Base-by-base conservation (phyloP, 2,329 filamentous ascomycete genomes). In the Hypoxylon rubiginosum region DNA sequence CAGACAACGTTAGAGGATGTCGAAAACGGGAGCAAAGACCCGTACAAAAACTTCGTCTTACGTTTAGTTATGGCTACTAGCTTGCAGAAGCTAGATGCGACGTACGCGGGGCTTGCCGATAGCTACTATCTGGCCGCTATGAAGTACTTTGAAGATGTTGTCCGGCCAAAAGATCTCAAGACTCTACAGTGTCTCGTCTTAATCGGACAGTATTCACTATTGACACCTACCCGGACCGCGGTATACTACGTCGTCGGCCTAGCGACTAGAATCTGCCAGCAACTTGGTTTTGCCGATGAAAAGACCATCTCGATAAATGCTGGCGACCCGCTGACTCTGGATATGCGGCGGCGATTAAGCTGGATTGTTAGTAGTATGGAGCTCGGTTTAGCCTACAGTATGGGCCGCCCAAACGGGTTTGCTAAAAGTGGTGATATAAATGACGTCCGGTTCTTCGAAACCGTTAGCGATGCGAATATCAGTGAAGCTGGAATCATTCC, bases 1-100 rank as follows among this genome's bases (percentile, higher is more conserved):
- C 85, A 87, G 26, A 83, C 86, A 66, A 92, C 97, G 67, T 83
- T 97, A 34, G 88, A 97, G 60, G 90, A 91, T 30, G 93, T 97
- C 3, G 97, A 95, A 75, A 84, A 87, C 66, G 92, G 92, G 53
- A 91, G 90, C 58, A 85, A 82, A 4, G 92, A 97, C 72, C 85
- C 93, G 0, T 95, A 94, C 77, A 90, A 94, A 75, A 94, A 96
- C 73, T 98, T 97, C 74, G 88, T 95, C 48, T 82, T 97, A 54
- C 90, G 93, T 62, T 94, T 98, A 88, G 93, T 97, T 57, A 90
- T 98, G 75, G 95, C 96, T 30, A 97, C 97, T 74, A 95, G 93
- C 77, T 87, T 98, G 79, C 95, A 98, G 79, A 97, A 97, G 79
- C 85, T 97, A 74, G 93, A 94, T 76, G 88, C 91, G 0, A 90